Percentiles rank a stretch among this genome's conserved stretches.
phyloP scores from a whole-genome alignment of 2,329 filamentous ascomycete genomes.

The Biscogniauxia mediterranea region DNA sequence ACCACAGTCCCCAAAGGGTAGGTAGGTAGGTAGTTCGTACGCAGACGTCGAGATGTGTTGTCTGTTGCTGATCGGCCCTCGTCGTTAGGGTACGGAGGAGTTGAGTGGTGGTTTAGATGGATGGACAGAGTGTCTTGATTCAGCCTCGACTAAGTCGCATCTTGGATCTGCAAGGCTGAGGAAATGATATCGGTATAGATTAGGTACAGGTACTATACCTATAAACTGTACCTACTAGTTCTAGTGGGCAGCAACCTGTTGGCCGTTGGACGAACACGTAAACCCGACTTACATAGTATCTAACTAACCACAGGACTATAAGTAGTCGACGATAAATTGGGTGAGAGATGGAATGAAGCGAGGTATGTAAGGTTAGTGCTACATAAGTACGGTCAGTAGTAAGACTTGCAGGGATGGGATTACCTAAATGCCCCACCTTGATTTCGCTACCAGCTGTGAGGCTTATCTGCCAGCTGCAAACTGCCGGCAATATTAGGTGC shows the following conservation, averaged over 20 bases:
- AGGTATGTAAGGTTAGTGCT: too few relatives aligned
- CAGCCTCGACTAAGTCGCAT: slow-evolving; percentile 7
- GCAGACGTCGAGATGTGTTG: not conserved
- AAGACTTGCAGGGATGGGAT: too few relatives aligned
- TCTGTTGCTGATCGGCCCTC: not conserved
- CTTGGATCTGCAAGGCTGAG: not conserved
- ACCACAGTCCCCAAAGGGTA: not conserved
- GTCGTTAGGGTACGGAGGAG: not conserved
- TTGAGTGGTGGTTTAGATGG: not conserved
- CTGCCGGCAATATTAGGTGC: too few relatives aligned
- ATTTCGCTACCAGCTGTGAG: too few relatives aligned
- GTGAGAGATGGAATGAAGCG: too few relatives aligned
- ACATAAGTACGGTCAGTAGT: too few relatives aligned
- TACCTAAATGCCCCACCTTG: too few relatives aligned
- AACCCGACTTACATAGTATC: too few relatives aligned
- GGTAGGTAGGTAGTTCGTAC: not conserved
- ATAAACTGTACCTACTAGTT: too few relatives aligned
- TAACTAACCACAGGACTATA: not conserved
- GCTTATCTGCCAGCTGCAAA: too few relatives aligned
- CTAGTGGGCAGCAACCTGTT: not conserved
- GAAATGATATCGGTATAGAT: too few relatives aligned
- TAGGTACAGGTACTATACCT: too few relatives aligned
- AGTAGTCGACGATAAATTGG: not conserved
- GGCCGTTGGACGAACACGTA: not conserved
- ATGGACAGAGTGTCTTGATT: slow-evolving; percentile 11